Base-by-base conservation (phyloP, 2,329 filamentous ascomycete species). In the Hypoxylon rubiginosum region DNA sequence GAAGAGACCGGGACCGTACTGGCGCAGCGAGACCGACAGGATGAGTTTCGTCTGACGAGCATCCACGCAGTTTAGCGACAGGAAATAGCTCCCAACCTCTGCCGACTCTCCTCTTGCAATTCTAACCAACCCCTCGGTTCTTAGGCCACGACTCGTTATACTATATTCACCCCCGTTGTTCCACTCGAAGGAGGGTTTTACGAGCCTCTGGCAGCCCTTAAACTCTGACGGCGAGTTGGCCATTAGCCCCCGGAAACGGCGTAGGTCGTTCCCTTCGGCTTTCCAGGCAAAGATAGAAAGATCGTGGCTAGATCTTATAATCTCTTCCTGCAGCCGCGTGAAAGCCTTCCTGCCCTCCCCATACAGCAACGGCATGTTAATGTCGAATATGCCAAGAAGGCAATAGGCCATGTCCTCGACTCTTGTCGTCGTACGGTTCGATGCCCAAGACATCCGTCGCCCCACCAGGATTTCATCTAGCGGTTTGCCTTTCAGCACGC, bases 281-380 rank as follows among this genome's bases (percentile, higher is more conserved):
- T 61, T 71, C 71, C 71, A 74, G 15, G 72, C 71, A 43, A 74
- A 73, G 39, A 73, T 70, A 8, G 72, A 71, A 17, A 71, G 64
- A 30, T 73, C 71, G 41, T 73, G 68, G 46, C 68, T 72, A 0
- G 68, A 68, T 36, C 56, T 56, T 15, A 73, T 66, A 34, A 74
- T 73, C 45, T 71, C 68, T 19, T 73, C 68, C 46, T 74, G 71
- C 3, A 74, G 30, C 8, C 72, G 66, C 4, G 54, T 60, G 53
- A 73, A 74, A 0, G 71, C 71, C 26, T 71, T 73, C 54, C 62
- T 53, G 50, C 71, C 71, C 49, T 75, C 73, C 1, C 73, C 73
- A 32, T 76, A 75, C 1, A 76, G 26, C 3, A 74, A 50, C 0
- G 74, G 72, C 72, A 75, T 73, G 53, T 74, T 72, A 34, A 76